phyloP scores from a whole-genome alignment of 768 basidiomycete genomes.

The Trametopsis cervina region DNA sequence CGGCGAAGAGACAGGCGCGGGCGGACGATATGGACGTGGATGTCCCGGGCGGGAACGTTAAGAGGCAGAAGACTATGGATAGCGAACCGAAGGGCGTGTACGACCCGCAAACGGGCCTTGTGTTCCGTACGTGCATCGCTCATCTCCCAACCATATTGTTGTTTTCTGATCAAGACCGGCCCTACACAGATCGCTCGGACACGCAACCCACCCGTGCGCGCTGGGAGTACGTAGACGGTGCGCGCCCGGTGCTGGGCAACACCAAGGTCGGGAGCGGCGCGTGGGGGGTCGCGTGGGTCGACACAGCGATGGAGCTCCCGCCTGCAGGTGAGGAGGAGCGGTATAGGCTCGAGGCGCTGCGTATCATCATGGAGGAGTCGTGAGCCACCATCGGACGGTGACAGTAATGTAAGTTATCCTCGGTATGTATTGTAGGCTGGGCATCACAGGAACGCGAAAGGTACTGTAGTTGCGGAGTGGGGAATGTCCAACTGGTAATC shows the following conservation, averaged over 20 bases:
- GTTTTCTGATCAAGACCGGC: constrained; percentile 1
- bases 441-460: too few species aligned
- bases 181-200: constrained; percentile 55
- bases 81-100: constrained; percentile 61
- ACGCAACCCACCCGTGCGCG: constrained; percentile 66
- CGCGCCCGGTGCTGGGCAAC: constrained; percentile 50
- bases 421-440: background rate
- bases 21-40: constrained; percentile 24
- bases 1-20: constrained; percentile 23
- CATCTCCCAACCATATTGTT: background rate
- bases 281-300: constrained; percentile 79
- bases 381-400: background rate
- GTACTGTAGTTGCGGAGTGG: too few species aligned
- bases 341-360: background rate
- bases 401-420: background rate
- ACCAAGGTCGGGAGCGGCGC: constrained; percentile 71
- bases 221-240: constrained; percentile 49
- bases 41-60: constrained; percentile 13
- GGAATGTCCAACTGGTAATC: too few species aligned
- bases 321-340: constrained; percentile 3
- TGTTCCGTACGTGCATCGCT: constrained; percentile 47
- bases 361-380: background rate
- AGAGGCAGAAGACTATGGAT: constrained; percentile 14
- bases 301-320: constrained; percentile 38
- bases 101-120: constrained; percentile 72